Base-by-base conservation (phyloP, 2,329 filamentous ascomycete genomes). In the Macrophomina pseudophaseolina region DNA sequence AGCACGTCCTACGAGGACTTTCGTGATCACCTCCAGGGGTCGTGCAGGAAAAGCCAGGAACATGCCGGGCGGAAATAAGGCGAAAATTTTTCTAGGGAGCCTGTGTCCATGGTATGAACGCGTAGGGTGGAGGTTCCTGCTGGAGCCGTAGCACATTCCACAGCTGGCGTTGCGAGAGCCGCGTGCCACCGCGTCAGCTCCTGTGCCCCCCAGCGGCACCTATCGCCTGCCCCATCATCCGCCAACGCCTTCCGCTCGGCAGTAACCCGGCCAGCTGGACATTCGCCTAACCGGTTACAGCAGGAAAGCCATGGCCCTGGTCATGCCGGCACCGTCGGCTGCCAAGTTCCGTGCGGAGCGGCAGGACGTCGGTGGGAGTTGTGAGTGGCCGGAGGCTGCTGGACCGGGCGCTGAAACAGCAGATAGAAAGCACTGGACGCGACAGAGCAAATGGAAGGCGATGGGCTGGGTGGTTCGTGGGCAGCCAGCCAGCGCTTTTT, bases 151-250 rank as follows among this genome's bases (percentile, higher is more conserved):
- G 30, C 58, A 38, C 58, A 48, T 48, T 62, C 58, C 44, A 38
- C 32, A 28, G 58, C n/a, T 60, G 28, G 56, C 42, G 32, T 38
- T 48, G 44, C n/a, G 30, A 35, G 14, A 44, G 58, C 58, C 58
- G 58, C 58, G 44, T 62, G 58, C 58, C 58, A 62, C 58, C 58
- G 58, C 58, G 58, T 62, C 58, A 62, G 58, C 58, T 62, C 44
- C 58, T 40, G 60, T 44, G 33, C 18, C 23, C 23, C 1, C 23
- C 23, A 23, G 23, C 23, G 23, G 23, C 23, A 23, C 23, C 23
- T 23, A 23, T 23, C 23, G 42, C 33, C 33, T 42, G 35, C 30
- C 52, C 52, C 33, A 30, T 58, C 33, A 58, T 46, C 28, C 46
- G 60, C 60, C 60, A 49, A 58, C 52, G 63, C 63, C 23, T 65